phyloP scores from a whole-genome alignment of 192 early-diverging fungal genomes.

The Chytriomyces hyalinus region DNA sequence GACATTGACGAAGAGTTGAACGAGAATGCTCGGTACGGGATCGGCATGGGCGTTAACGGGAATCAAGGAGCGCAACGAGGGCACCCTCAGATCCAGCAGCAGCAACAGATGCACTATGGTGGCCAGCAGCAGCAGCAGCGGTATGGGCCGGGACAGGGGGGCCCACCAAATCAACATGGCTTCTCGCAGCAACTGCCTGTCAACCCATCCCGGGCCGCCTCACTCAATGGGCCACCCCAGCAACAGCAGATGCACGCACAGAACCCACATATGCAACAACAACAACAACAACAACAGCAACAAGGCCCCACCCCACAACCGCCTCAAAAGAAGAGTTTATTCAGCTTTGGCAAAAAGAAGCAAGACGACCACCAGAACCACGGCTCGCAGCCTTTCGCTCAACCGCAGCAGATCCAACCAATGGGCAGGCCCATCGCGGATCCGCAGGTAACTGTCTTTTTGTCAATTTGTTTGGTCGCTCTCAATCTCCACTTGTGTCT shows the following conservation, averaged over 20 bases:
- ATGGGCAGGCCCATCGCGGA: background rate
- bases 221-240: background rate
- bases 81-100: background rate
- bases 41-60: background rate
- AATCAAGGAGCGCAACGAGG: too few species aligned
- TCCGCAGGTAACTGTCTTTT: background rate
- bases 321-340: background rate
- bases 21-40: background rate
- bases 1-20: slow-evolving; percentile 26
- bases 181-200: slow-evolving; percentile 14
- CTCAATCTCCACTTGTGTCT: background rate
- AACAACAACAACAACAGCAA: slow-evolving; percentile 13
- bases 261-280: slow-evolving; percentile 4
- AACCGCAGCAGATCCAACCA: background rate
- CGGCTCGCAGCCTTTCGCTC: background rate
- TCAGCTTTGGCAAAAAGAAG: slow-evolving; percentile 2
- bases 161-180: background rate
- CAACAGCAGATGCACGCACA: background rate
- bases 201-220: background rate
- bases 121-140: background rate
- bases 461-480: background rate
- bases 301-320: background rate
- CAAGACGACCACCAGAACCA: background rate
- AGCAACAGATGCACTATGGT: background rate
- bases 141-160: background rate